Percentiles rank a stretch among this genome's conserved stretches.
These are phyloP conservation scores for Phyllosticta citrichinensis DNA, from an alignment of 2,329 filamentous ascomycete genomes.

Conservation along the genomic window DNA sequence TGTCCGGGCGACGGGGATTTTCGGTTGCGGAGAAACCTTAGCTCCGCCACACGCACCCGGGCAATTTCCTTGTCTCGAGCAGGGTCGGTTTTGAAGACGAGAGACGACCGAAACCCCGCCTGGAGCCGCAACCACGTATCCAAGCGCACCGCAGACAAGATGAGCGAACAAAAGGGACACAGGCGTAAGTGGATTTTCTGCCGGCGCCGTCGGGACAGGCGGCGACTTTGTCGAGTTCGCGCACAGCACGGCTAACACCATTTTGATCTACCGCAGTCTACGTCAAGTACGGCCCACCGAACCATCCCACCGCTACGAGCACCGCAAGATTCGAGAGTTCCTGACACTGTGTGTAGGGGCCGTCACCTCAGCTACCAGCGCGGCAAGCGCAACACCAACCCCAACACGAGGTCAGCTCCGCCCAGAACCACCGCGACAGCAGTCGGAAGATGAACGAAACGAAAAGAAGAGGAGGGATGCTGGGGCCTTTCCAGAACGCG, in stretches of 20 bases:
- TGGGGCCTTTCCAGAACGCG: slow-evolving; percentile 4
- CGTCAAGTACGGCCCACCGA: slow-evolving; percentile 4
- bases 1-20: too few species aligned
- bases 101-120: neutral
- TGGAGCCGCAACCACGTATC: neutral
- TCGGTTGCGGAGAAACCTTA: too few species aligned
- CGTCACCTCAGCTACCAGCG: slow-evolving; percentile 98
- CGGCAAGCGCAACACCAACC: slow-evolving; percentile 83
- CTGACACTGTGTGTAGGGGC: slow-evolving; percentile 50
- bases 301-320: neutral
- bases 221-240: neutral
- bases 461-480: neutral
- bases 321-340: neutral
- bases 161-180: neutral
- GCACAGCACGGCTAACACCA: neutral
- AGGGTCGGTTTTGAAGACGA: neutral
- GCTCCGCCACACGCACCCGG: too few species aligned
- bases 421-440: neutral
- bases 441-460: neutral
- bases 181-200: neutral
- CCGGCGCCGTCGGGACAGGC: too few species aligned
- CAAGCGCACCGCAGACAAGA: neutral
- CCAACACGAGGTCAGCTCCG: slow-evolving; percentile 51
- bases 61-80: too few species aligned
- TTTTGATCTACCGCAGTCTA: neutral